Base-by-base conservation (phyloP, 2,329 filamentous ascomycete genomes). In the Torrubiellomyces zombiae region DNA sequence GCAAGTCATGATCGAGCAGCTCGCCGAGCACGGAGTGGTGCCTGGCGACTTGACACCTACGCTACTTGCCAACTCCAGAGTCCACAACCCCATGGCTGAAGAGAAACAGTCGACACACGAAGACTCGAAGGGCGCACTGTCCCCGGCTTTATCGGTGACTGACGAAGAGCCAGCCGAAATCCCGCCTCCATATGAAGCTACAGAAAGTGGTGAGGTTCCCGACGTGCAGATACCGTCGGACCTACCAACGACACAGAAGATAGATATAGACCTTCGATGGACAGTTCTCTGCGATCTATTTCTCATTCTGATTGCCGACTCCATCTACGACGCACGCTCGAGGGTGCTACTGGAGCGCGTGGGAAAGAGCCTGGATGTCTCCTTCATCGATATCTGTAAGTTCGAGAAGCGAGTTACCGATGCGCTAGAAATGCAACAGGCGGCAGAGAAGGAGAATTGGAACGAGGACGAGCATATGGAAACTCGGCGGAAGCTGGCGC, bases 371-470 rank as follows among this genome's bases (percentile, higher is more conserved):
- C 65, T 98, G 38, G 72, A 79, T 20, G 75, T 98, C 6, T 66
- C 75, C 9, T 92, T 81, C 82, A 60, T 91, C 27, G 89, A 98
- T 36, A 92, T 95, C 29, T 92, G 83, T 50, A 74, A 82, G 19
- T 98, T 98, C 42, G 89, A 98, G 53, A 95, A 94, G 55, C 76
- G 83, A 26, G 82, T 98, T 5, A 94, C 89, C 6, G 89, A 98
- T 50, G 83, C 89, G 1, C 58, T 98, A 13, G 89, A 98, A 50
- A 94, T 98, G 82, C 86, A 95, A 51, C 83, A 95, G 49, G 74
- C 79, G 23, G 81, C 82, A 5, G 78, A 83, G 34, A 91, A 86
- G 42, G 89, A 98, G 52, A 93, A 86, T 34, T 98, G 89, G 89
- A 91, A 94, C 37, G 89, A 98, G 48, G 76, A 89, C 8, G 81